phyloP scores from a whole-genome alignment of 192 early-diverging fungal genomes.

The Entrophospora sp. region DNA sequence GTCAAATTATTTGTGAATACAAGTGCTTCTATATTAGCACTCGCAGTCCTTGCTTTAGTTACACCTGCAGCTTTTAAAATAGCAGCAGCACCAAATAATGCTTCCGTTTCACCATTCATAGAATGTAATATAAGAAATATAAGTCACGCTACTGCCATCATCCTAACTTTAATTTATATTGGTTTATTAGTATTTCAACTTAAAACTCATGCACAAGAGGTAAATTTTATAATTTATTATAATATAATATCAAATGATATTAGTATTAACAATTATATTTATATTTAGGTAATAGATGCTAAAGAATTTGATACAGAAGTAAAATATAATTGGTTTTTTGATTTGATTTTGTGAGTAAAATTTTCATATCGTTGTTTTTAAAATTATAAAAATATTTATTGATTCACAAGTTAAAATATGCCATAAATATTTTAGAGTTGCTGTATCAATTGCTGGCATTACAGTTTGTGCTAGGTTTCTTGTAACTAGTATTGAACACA shows the following conservation, averaged over 20 bases:
- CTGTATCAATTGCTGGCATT: constrained; percentile 51
- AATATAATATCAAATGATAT: no score
- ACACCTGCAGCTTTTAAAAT: constrained; percentile 52
- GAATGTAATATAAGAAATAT: constrained; percentile 39
- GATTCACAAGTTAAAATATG: constrained; percentile 7
- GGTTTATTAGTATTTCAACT: constrained; percentile 75
- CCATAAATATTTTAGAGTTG: constrained; percentile 52
- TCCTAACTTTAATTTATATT: no score
- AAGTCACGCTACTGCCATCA: constrained; percentile 50
- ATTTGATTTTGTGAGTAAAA: neutral
- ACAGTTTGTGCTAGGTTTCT: constrained; percentile 70
- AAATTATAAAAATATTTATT: constrained; percentile 19
- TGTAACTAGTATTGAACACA: constrained; percentile 61
- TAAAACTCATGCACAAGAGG: constrained; percentile 55
- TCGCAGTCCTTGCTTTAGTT: constrained; percentile 47
- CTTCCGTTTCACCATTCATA: no score
- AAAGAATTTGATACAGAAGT: neutral
- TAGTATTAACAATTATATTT: neutral
- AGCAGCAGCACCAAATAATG: constrained; percentile 26
- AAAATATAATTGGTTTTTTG: neutral
- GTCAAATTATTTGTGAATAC: constrained; percentile 38
- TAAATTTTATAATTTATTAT: no score
- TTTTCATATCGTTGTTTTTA: neutral
- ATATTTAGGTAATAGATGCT: neutral
- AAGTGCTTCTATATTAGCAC: constrained; percentile 43